phyloP scores from a whole-genome alignment of 306 rosid genomes.

The Gleditsia sinensis region DNA sequence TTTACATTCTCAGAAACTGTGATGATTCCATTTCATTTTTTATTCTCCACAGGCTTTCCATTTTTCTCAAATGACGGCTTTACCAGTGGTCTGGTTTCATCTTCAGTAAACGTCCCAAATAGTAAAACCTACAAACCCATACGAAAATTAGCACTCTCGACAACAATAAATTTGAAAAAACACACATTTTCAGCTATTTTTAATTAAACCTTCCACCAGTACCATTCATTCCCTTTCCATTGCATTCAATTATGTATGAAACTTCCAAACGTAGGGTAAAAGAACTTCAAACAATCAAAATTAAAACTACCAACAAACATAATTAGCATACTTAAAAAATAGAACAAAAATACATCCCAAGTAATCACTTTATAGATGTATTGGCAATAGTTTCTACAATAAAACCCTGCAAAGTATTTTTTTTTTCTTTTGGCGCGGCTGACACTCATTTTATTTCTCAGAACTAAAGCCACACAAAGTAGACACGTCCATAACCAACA shows the following conservation, averaged over 20 bases:
- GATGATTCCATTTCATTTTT: slow-evolving; percentile 50
- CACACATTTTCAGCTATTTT: too few species aligned
- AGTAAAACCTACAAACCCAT: slow-evolving; percentile 48
- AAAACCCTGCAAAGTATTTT: background rate
- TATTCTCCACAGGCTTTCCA: slow-evolving; percentile 55
- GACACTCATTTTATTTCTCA: background rate
- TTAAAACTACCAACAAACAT: background rate
- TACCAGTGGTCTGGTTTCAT: slow-evolving; percentile 64
- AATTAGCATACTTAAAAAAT: background rate
- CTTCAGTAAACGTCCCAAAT: slow-evolving; percentile 91
- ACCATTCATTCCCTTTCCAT: too few species aligned
- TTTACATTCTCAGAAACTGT: slow-evolving; percentile 34
- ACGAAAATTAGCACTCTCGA: slow-evolving; percentile 1
- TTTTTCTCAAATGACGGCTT: slow-evolving; percentile 43
- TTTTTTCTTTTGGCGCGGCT: too few species aligned
- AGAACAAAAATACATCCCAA: background rate
- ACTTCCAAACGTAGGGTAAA: too few species aligned
- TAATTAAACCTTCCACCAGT: too few species aligned
- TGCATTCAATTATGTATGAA: too few species aligned
- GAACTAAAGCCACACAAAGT: background rate
- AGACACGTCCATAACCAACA: background rate
- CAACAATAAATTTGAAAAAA: background rate
- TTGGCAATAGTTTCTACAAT: background rate
- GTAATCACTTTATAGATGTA: background rate
- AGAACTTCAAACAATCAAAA: slow-evolving; percentile 6